Evolutionary conservation across 2,329 filamentous ascomycete species (phyloP).

Genomic region (Endoconidiophora polonica): DNA sequence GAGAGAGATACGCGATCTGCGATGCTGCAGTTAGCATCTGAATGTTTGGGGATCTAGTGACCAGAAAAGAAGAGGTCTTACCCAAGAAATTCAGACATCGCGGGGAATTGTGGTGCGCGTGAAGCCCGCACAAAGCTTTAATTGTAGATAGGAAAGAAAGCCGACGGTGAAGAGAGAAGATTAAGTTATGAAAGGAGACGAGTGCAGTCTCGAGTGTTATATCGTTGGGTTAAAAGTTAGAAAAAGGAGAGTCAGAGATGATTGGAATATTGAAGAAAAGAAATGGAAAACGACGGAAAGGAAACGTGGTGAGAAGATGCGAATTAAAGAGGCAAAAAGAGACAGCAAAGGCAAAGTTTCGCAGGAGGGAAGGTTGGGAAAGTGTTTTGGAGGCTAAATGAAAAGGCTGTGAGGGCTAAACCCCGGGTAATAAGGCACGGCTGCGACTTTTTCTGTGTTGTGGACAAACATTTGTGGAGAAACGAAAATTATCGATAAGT

Average conservation of each 20-base stretch:
- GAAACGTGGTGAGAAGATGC: not conserved
- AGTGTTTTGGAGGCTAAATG: not conserved
- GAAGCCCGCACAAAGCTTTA: constrained; percentile 24
- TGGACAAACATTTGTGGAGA: not conserved
- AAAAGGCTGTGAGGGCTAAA: not conserved
- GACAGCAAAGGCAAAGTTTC: constrained; percentile 2
- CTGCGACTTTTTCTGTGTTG: not conserved
- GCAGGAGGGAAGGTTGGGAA: constrained; percentile 3
- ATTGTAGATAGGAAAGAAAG: constrained; percentile 14
- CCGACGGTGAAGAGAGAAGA: constrained; percentile 9
- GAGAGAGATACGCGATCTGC: constrained; percentile 81
- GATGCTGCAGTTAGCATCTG: constrained; percentile 19
- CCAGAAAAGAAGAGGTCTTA: constrained; percentile 21
- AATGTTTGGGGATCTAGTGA: constrained; percentile 16
- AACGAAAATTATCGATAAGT: not conserved
- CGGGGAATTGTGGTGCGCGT: constrained; percentile 22
- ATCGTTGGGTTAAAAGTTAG: not conserved
- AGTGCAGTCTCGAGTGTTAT: too few relatives aligned
- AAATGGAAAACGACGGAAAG: constrained; percentile 8
- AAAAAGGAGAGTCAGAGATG: constrained; percentile 13
- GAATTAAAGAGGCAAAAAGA: constrained; percentile 4
- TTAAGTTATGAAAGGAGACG: not conserved
- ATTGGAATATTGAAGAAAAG: constrained; percentile 6
- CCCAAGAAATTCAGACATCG: constrained; percentile 47
- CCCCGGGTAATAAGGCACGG: not conserved